Conservation (phyloP, 192 early-diverging fungal species). For the Coemansia umbellata region DNA sequence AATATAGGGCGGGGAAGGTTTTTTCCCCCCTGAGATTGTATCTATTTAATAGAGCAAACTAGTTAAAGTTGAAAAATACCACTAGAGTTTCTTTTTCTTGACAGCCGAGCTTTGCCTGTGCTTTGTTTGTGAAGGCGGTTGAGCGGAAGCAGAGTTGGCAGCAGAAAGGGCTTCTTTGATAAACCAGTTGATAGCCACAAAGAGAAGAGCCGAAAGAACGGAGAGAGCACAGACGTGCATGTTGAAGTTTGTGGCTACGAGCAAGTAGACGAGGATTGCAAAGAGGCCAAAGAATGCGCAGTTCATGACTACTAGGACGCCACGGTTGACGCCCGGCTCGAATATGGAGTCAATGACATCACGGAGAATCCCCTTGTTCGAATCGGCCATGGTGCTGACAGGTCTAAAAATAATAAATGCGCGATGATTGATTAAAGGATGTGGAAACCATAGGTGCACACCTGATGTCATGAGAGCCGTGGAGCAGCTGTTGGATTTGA, state of each 20-base stretch:
- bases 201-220: slow-evolving; percentile 25
- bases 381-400: too few species aligned
- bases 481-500: too few species aligned
- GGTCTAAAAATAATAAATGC: too few species aligned
- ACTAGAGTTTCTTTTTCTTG: slow-evolving; percentile 40
- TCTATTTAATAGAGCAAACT: too few species aligned
- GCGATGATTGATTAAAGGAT: too few species aligned
- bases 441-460: too few species aligned
- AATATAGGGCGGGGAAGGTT: too few species aligned
- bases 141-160: neutral
- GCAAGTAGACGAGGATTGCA: slow-evolving; percentile 31
- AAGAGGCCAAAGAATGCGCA: slow-evolving; percentile 45
- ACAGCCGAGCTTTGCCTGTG: neutral
- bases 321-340: slow-evolving; percentile 51
- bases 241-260: slow-evolving; percentile 43
- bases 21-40: too few species aligned
- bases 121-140: neutral
- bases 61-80: neutral
- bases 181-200: slow-evolving; percentile 48
- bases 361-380: slow-evolving; percentile 31
- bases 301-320: slow-evolving; percentile 50
- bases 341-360: slow-evolving; percentile 53
- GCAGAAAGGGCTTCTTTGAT: slow-evolving; percentile 16
- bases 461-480: too few species aligned
- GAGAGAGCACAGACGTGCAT: slow-evolving; percentile 45